A percentile compares a stretch with the other conserved stretches of the same genome.
These are phyloP conservation scores for Litsea cubeba DNA, from an alignment of 164 flowering plant genomes.

Conservation along the genomic window DNA sequence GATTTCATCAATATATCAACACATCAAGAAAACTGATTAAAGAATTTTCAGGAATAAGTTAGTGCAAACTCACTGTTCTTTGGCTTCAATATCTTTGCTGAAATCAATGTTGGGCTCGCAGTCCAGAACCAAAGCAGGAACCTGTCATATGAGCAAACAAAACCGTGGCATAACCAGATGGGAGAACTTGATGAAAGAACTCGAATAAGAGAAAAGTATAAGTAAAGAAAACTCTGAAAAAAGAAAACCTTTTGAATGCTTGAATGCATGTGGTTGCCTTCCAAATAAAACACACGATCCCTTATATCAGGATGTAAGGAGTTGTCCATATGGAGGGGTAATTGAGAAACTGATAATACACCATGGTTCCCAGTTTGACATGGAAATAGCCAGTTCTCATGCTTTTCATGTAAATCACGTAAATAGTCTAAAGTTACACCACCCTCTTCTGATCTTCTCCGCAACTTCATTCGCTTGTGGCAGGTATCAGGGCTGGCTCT, in stretches of 20 bases:
- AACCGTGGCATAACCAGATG: conserved; percentile 3
- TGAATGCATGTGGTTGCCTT: conserved; percentile 94
- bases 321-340: conserved; percentile 44
- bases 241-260: conserved; percentile 81
- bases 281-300: conserved; percentile 81
- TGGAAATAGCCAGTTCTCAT: conserved; percentile 96
- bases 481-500: conserved; percentile 98
- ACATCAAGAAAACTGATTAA: background rate
- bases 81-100: conserved; percentile 86
- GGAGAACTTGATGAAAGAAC: background rate
- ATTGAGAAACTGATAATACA: conserved; percentile 62
- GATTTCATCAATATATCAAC: background rate
- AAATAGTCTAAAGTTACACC: conserved; percentile 87
- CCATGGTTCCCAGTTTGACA: conserved; percentile 73
- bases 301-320: conserved; percentile 79
- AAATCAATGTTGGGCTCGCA: conserved; percentile 97
- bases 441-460: conserved; percentile 87
- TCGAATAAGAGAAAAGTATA: background rate
- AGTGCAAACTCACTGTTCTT: conserved; percentile 60
- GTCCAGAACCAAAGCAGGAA: conserved; percentile 93
- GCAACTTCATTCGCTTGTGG: conserved; percentile 76
- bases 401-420: conserved; percentile 86
- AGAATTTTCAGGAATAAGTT: background rate
- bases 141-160: conserved; percentile 39
- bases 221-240: background rate